These are phyloP conservation scores for Saccharomycopsis capsularis DNA, from an alignment of 805 yeast species.

Conservation along the genomic window DNA sequence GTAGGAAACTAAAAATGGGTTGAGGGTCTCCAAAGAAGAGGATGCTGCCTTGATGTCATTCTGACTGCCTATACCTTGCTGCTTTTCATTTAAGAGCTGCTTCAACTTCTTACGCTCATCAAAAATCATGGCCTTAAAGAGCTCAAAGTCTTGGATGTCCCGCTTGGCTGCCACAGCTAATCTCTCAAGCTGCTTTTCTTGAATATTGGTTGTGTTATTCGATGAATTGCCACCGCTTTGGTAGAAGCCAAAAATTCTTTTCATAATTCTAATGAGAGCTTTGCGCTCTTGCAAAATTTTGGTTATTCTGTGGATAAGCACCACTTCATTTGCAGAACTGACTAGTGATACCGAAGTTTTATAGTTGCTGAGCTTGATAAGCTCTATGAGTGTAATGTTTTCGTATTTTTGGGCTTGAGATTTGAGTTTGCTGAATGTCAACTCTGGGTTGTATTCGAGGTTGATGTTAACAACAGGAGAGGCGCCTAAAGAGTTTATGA, in stretches of 20 bases:
- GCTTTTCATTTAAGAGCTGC: neutral
- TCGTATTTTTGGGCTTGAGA: neutral
- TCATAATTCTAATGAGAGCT: neutral
- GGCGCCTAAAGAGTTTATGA: too few species aligned
- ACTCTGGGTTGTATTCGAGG: neutral
- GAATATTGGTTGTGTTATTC: neutral
- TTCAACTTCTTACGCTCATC: neutral
- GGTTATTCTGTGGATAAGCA: neutral
- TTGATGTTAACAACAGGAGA: conserved; percentile 2
- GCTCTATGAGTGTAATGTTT: neutral
- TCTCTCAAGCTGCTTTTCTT: neutral
- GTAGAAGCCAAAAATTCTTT: neutral
- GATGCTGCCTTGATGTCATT: neutral
- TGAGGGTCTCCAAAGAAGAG: neutral
- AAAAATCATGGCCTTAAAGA: neutral
- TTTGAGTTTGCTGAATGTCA: neutral
- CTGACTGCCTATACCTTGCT: too few species aligned
- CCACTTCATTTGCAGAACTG: neutral
- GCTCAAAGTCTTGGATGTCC: neutral
- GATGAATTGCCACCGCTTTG: neutral
- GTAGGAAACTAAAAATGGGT: neutral
- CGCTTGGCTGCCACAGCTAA: neutral
- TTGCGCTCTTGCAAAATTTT: neutral
- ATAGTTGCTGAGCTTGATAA: neutral
- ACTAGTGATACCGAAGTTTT: neutral